Evolutionary conservation across 1,284 basidiomycete genomes (phyloP).

Genomic region (Rhodotorula sp.): DNA sequence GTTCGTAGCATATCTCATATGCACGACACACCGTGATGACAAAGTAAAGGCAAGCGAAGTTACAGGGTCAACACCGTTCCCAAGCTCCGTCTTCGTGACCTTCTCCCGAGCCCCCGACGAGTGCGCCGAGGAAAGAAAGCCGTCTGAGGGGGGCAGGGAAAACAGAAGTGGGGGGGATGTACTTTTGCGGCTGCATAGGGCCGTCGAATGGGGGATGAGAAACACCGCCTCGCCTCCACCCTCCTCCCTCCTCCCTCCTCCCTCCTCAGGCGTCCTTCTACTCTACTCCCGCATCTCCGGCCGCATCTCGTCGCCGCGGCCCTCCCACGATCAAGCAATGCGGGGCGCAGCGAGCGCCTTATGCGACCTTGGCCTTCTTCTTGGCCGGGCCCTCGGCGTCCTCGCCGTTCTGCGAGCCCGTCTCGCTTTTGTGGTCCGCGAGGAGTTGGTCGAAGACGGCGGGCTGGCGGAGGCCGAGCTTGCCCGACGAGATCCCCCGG

Average conservation of each 20-base stretch:
- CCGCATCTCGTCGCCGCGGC: too few relatives aligned
- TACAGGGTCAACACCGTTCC: too few relatives aligned
- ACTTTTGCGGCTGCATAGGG: background rate
- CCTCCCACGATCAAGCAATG: background rate
- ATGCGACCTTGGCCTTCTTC: slow-evolving; percentile 41
- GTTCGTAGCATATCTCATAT: too few relatives aligned
- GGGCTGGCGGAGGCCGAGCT: slow-evolving; percentile 43
- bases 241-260: background rate
- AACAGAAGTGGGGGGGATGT: background rate
- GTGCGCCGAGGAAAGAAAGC: background rate
- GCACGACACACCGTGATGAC: too few relatives aligned
- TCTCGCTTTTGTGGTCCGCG: slow-evolving; percentile 39
- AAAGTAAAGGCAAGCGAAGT: too few relatives aligned
- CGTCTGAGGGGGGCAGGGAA: background rate
- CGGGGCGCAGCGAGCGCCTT: background rate
- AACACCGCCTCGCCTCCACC: background rate
- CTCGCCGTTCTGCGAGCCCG: slow-evolving; percentile 30
- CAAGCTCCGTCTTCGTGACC: too few relatives aligned
- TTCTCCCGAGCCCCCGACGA: too few relatives aligned
- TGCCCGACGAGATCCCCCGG: slow-evolving; percentile 39
- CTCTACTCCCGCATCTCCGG: too few relatives aligned
- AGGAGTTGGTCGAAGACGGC: slow-evolving; percentile 44
- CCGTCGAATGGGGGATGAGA: too few relatives aligned
- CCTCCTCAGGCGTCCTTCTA: background rate
- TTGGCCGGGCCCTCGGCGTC: slow-evolving; percentile 33